Percentiles rank a stretch among this genome's conserved stretches.
Conservation (phyloP, 1,284 basidiomycete genomes). For the Pyrrhoderma noxium region DNA sequence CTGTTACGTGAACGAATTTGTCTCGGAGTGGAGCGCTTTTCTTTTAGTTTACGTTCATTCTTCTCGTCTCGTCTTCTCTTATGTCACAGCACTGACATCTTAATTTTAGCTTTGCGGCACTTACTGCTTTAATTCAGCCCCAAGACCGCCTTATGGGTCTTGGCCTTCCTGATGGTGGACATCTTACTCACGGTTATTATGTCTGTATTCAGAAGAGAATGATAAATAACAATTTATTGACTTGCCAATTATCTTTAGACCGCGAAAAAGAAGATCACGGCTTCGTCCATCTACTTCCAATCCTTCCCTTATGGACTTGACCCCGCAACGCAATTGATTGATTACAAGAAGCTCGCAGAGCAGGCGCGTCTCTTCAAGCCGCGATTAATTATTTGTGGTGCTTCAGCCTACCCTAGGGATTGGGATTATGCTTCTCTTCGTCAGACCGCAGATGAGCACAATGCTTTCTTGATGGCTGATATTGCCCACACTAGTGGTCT, state of each 20-base stretch:
- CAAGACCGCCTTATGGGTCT: conserved; percentile 99
- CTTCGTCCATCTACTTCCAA: conserved; percentile 99
- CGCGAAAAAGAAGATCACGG: conserved; percentile 99
- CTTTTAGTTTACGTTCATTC: neutral
- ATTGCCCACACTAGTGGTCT: conserved; percentile 98
- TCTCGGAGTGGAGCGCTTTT: neutral
- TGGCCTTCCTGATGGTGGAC: conserved; percentile 96
- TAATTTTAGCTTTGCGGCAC: conserved; percentile 79
- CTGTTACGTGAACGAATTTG: too few species aligned
- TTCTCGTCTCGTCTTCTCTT: neutral
- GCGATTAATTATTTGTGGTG: conserved; percentile 93
- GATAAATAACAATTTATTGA: conserved; percentile 26
- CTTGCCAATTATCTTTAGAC: conserved; percentile 52
- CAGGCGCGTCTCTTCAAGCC: conserved; percentile 98
- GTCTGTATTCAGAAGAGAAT: conserved; percentile 35
- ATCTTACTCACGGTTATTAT: conserved; percentile 98
- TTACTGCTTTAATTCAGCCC: conserved; percentile 95
- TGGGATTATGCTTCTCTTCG: conserved; percentile 90
- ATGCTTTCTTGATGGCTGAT: conserved; percentile 90
- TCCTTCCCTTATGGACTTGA: conserved; percentile 93
- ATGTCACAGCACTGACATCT: neutral
- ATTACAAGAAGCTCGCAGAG: conserved; percentile 78
- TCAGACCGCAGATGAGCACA: conserved; percentile 80
- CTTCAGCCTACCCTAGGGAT: conserved; percentile 97
- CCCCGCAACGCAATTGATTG: conserved; percentile 82